phyloP scores from a whole-genome alignment of 345 rosid genomes.

The Arabidopsis suecica region DNA sequence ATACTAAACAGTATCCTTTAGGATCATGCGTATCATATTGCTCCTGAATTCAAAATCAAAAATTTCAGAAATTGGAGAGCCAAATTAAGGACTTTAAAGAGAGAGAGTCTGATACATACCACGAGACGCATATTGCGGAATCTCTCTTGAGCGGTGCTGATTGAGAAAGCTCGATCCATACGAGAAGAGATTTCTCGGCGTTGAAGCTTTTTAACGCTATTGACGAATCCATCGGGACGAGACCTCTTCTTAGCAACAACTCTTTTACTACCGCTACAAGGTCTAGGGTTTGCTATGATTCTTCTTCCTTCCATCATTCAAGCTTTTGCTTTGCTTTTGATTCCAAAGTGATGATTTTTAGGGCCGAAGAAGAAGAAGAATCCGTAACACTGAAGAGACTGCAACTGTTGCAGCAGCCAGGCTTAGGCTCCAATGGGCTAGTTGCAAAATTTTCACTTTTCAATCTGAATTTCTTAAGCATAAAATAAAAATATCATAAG shows the following conservation, averaged over 20 bases:
- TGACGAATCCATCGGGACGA: conserved; percentile 62
- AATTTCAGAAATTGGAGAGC: not conserved
- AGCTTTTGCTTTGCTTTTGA: not conserved
- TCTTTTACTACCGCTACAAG: conserved; percentile 62
- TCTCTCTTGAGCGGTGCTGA: conserved; percentile 80
- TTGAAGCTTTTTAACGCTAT: conserved; percentile 86
- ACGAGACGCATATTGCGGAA: conserved; percentile 90
- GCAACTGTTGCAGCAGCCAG: not conserved
- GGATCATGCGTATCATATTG: conserved; percentile 92
- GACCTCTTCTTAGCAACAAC: conserved; percentile 64
- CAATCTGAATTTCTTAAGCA: not conserved
- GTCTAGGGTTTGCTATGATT: conserved; percentile 61
- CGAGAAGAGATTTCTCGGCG: conserved; percentile 80
- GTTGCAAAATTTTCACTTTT: not conserved
- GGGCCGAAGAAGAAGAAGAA: conserved; percentile 8
- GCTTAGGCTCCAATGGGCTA: not conserved
- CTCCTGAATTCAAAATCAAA: conserved; percentile 51
- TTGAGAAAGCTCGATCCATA: conserved; percentile 75
- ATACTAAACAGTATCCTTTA: conserved; percentile 67
- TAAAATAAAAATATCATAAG: not conserved
- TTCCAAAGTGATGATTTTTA: not conserved
- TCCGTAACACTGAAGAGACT: not conserved
- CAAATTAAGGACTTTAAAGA: not conserved
- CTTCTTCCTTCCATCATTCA: conserved; percentile 56
- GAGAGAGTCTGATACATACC: not conserved